Conservation (phyloP, 1,139 yeast species). For the Kurtzmaniella quercitrusa region DNA sequence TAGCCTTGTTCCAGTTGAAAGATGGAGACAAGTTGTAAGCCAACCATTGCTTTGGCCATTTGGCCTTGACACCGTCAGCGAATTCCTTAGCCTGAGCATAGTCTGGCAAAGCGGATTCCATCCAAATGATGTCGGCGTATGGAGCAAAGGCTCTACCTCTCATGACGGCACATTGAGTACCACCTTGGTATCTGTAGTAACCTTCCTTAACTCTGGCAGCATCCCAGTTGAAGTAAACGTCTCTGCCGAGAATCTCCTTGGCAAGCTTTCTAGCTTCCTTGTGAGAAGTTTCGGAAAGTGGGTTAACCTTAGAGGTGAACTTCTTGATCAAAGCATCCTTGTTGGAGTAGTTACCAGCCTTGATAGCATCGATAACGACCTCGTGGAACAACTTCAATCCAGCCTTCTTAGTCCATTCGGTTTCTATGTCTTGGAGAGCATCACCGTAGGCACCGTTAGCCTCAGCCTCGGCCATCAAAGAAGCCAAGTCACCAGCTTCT, state of each 20-base stretch:
- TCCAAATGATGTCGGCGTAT: conserved; percentile 95
- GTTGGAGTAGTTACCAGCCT: conserved; percentile 54
- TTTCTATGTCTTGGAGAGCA: conserved; percentile 68
- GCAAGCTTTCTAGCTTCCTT: conserved; percentile 80
- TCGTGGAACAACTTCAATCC: conserved; percentile 86
- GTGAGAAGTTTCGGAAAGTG: conserved; percentile 71
- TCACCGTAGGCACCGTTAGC: conserved; percentile 66
- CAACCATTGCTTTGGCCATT: conserved; percentile 87
- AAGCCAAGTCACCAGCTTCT: conserved; percentile 66
- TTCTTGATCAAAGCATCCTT: conserved; percentile 62
- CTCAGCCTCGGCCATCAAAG: conserved; percentile 82
- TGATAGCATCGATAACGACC: conserved; percentile 84
- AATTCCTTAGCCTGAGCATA: conserved; percentile 91
- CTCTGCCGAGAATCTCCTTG: conserved; percentile 72
- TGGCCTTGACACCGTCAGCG: conserved; percentile 82
- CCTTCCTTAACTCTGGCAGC: conserved; percentile 96
- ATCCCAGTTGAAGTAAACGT: conserved; percentile 93
- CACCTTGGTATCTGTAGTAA: conserved; percentile 93
- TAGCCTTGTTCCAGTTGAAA: conserved; percentile 96
- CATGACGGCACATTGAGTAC: conserved; percentile 96
- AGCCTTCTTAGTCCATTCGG: conserved; percentile 79
- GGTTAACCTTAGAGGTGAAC: conserved; percentile 68
- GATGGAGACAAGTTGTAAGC: conserved; percentile 96
- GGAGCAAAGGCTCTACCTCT: conserved; percentile 97
- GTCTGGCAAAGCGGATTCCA: conserved; percentile 97